phyloP scores from a whole-genome alignment of 768 basidiomycete species.

The Nidularia pulvinata region DNA sequence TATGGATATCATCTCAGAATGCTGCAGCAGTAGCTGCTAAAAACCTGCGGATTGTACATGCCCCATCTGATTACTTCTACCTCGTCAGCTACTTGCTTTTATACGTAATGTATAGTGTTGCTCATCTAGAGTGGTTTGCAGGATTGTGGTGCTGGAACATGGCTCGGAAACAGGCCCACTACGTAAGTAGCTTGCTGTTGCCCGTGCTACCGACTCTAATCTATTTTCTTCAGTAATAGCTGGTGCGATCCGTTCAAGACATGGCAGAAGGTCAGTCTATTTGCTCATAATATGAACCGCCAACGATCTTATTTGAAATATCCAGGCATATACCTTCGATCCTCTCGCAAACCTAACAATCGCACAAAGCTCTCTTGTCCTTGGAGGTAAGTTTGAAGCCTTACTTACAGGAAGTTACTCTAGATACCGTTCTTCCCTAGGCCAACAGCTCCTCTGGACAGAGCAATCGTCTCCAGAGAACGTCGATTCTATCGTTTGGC shows the following conservation, averaged over 20 bases:
- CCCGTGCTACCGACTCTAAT: too few relatives aligned
- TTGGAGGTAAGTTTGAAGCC: slow-evolving; percentile 52
- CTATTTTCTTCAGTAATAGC: slow-evolving; percentile 44
- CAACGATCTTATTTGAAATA: too few relatives aligned
- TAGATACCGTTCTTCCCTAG: slow-evolving; percentile 17
- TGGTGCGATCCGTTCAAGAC: slow-evolving; percentile 86
- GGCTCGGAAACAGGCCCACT: slow-evolving; percentile 49
- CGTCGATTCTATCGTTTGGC: slow-evolving; percentile 71
- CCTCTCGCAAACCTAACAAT: slow-evolving; percentile 58
- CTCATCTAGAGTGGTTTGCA: slow-evolving; percentile 6
- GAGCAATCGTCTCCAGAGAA: slow-evolving; percentile 71
- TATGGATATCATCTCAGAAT: neutral
- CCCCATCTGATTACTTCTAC: slow-evolving; percentile 43
- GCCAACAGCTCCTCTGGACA: slow-evolving; percentile 71
- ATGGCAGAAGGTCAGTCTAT: slow-evolving; percentile 51
- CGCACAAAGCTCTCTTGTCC: slow-evolving; percentile 50
- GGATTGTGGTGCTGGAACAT: slow-evolving; percentile 74
- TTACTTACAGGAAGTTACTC: neutral
- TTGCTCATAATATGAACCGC: too few relatives aligned
- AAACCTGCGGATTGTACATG: neutral
- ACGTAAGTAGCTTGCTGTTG: too few relatives aligned
- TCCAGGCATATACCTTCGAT: slow-evolving; percentile 64
- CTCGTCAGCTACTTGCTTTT: neutral
- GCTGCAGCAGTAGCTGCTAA: neutral
- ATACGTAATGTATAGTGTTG: neutral